Evolutionary conservation across 352 stramenopile genomes (phyloP).

Genomic region (Phytophthora megakarya): DNA sequence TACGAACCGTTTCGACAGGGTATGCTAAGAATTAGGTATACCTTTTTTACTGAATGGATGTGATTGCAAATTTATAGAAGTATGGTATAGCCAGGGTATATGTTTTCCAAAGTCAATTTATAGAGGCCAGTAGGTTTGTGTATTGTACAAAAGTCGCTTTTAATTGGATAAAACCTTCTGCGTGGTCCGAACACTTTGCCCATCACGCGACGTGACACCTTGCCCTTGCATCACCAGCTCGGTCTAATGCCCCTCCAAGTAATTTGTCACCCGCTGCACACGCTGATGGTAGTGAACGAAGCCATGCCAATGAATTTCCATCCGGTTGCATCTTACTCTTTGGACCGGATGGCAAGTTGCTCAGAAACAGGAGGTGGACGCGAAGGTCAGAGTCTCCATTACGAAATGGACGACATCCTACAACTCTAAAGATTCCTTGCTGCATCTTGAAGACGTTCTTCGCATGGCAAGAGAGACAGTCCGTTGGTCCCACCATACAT

Average conservation of each 20-base stretch:
- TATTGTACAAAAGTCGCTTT: neutral
- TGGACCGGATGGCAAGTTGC: neutral
- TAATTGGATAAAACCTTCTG: conserved; percentile 6
- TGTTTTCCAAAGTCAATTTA: conserved; percentile 21
- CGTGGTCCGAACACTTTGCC: conserved; percentile 19
- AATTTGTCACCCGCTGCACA: conserved; percentile 27
- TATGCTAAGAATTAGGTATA: conserved; percentile 15
- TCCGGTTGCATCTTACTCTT: neutral
- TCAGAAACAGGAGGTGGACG: conserved; percentile 6
- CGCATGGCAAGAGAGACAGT: conserved; percentile 32
- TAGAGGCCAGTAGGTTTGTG: conserved; percentile 14
- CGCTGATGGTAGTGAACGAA: neutral
- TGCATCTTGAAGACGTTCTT: conserved; percentile 22
- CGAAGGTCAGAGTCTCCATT: neutral
- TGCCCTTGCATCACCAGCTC: too few relatives aligned
- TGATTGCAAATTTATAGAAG: neutral
- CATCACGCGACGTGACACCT: conserved; percentile 13
- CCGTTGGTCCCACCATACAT: conserved; percentile 30
- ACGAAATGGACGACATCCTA: neutral
- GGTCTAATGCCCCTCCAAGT: conserved; percentile 1
- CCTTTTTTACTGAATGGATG: neutral
- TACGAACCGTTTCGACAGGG: conserved; percentile 15
- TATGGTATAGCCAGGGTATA: neutral
- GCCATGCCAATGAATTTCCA: conserved; percentile 6
- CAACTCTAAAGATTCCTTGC: too few relatives aligned